Evolutionary conservation across 352 stramenopile genomes (phyloP).

Genomic region (Nothophytophthora sp.): DNA sequence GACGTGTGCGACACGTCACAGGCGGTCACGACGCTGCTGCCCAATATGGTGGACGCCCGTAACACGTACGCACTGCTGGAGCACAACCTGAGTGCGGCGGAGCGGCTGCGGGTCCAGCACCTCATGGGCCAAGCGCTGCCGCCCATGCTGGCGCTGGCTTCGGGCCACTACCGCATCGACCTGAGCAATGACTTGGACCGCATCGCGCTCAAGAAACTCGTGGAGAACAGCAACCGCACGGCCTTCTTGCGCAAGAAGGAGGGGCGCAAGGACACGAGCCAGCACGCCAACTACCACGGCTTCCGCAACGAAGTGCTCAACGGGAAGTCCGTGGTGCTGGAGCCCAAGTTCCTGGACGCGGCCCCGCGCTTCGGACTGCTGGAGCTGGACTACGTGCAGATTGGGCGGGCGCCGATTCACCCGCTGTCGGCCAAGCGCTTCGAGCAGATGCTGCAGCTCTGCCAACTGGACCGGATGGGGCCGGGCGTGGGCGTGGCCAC

Average conservation of each 20-base stretch:
- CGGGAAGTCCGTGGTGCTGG: constrained; percentile 53
- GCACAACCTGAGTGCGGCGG: constrained; percentile 47
- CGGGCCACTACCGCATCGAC: constrained; percentile 73
- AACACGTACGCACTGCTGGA: constrained; percentile 70
- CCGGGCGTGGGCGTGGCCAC: constrained; percentile 28
- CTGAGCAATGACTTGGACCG: constrained; percentile 66
- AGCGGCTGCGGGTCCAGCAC: constrained; percentile 66
- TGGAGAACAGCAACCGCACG: constrained; percentile 80
- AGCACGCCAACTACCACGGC: constrained; percentile 74
- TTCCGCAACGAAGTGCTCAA: constrained; percentile 81
- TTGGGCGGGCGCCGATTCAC: constrained; percentile 32
- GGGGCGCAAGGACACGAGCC: constrained; percentile 67
- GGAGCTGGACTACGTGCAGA: constrained; percentile 79
- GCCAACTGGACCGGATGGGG: constrained; percentile 55
- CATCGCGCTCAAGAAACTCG: constrained; percentile 65
- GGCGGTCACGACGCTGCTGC: constrained; percentile 61
- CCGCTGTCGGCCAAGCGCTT: constrained; percentile 67
- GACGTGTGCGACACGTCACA: constrained; percentile 69
- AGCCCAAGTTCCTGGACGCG: constrained; percentile 59
- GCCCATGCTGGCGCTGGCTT: constrained; percentile 59
- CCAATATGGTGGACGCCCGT: constrained; percentile 73
- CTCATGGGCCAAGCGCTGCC: constrained; percentile 60
- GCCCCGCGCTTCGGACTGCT: constrained; percentile 72
- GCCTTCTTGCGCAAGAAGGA: constrained; percentile 70
- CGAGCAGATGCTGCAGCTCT: constrained; percentile 60